Evolutionary conservation across 2,329 filamentous ascomycete species (phyloP).

Genomic region (Aspergillus thermomutatus): DNA sequence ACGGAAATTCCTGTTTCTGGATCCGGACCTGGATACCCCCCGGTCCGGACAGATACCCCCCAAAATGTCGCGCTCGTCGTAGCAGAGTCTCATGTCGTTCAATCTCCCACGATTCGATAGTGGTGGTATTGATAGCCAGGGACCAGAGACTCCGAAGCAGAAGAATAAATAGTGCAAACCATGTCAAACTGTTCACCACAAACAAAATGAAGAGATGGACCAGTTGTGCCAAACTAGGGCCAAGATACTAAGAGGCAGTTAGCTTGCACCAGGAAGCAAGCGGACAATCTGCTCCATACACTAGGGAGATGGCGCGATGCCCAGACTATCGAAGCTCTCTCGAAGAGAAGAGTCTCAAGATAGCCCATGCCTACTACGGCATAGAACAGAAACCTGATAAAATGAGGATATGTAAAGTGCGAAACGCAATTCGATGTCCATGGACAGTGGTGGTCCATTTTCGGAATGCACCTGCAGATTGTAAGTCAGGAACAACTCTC

Average conservation of each 20-base stretch:
- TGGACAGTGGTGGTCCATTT: constrained; percentile 66
- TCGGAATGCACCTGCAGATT: constrained; percentile 55
- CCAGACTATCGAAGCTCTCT: constrained; percentile 54
- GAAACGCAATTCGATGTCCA: constrained; percentile 67
- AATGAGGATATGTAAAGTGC: constrained; percentile 63
- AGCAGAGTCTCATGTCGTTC: constrained; percentile 47
- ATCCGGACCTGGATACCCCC: constrained; percentile 55
- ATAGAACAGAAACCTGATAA: constrained; percentile 61
- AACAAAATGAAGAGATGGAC: constrained; percentile 54
- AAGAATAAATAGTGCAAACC: constrained; percentile 55
- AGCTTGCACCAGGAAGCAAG: not conserved
- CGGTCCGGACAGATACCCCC: constrained; percentile 57
- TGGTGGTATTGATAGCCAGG: constrained; percentile 57
- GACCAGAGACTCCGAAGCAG: constrained; percentile 54
- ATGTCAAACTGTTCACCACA: constrained; percentile 53
- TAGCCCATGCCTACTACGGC: constrained; percentile 56
- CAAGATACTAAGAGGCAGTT: constrained; percentile 50
- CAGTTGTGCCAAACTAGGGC: constrained; percentile 52
- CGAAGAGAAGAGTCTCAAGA: constrained; percentile 54
- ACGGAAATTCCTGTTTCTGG: constrained; percentile 61
- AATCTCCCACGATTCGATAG: constrained; percentile 63
- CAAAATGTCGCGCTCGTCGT: constrained; percentile 47
- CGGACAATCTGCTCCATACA: constrained; percentile 36
- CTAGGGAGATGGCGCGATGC: constrained; percentile 53
- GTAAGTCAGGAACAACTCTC: not conserved